These are phyloP conservation scores for Colletotrichum sp. DNA, from an alignment of 2,329 filamentous ascomycete genomes.

Conservation along the genomic window DNA sequence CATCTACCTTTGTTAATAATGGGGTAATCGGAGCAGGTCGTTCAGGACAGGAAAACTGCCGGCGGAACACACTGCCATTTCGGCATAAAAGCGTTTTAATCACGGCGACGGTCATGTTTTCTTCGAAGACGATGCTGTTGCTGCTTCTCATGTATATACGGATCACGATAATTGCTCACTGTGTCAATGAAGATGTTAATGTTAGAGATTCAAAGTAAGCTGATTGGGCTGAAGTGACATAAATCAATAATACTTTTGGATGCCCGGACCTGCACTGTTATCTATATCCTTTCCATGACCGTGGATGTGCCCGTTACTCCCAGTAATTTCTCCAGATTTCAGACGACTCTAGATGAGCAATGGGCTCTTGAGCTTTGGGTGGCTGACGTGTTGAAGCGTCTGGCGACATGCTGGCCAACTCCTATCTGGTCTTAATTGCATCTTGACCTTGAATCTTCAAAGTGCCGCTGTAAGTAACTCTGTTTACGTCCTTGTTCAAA, in stretches of 20 bases:
- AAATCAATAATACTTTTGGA: not conserved
- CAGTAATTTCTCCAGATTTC: fast-evolving
- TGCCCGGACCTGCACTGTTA: too few species aligned
- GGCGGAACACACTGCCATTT: not conserved
- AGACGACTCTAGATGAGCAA: not conserved
- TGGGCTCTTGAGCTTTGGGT: not conserved
- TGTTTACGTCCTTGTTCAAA: not conserved
- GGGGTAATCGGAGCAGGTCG: not conserved
- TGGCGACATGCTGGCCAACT: not conserved
- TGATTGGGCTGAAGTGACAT: not conserved
- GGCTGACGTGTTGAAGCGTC: not conserved
- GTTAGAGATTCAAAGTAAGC: not conserved
- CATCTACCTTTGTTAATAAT: not conserved
- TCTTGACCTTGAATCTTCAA: not conserved
- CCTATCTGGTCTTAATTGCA: not conserved
- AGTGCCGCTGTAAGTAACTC: not conserved
- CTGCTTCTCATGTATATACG: not conserved
- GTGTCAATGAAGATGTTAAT: not conserved
- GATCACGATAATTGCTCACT: not conserved
- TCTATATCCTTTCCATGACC: too few species aligned
- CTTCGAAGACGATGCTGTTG: not conserved
- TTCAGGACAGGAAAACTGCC: not conserved
- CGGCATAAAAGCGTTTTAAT: not conserved
- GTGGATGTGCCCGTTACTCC: too few species aligned
- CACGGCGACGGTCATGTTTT: not conserved